Conservation (phyloP, 371 early-diverging fungal species). For the Mucor indicus region DNA sequence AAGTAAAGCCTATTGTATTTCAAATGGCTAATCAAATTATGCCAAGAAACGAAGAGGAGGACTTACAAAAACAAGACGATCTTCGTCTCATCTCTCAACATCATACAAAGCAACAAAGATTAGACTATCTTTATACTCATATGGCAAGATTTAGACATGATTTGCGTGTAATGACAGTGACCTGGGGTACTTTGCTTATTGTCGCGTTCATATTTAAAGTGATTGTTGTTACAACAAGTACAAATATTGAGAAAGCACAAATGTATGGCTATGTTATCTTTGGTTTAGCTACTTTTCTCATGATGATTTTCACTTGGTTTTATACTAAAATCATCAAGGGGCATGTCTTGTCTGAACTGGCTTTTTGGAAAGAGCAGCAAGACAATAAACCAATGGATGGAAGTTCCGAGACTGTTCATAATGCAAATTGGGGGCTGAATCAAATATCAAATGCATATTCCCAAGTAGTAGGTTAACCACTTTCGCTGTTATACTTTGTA, state of each 20-base stretch:
- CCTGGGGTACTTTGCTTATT: conserved; percentile 40
- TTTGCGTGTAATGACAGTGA: conserved; percentile 44
- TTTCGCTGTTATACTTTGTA: too few relatives aligned
- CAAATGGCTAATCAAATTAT: conserved; percentile 42
- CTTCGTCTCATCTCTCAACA: conserved; percentile 4
- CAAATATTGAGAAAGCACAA: conserved; percentile 23
- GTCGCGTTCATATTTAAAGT: conserved; percentile 38
- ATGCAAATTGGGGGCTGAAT: conserved; percentile 30
- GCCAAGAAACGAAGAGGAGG: conserved; percentile 30
- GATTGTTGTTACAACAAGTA: conserved; percentile 29
- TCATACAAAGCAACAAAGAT: conserved; percentile 5
- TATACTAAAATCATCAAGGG: conserved; percentile 34
- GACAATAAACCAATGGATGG: conserved; percentile 13
- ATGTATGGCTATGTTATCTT: conserved; percentile 32
- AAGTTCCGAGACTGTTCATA: conserved; percentile 24
- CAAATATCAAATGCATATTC: conserved; percentile 28
- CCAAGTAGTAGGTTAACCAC: conserved; percentile 19
- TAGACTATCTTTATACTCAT: conserved; percentile 25
- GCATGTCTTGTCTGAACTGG: conserved; percentile 21
- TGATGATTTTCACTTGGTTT: conserved; percentile 40
- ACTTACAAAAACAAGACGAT: conserved; percentile 25
- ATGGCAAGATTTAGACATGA: conserved; percentile 41
- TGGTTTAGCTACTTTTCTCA: conserved; percentile 29
- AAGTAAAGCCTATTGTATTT: conserved; percentile 35
- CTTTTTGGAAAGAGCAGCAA: conserved; percentile 28